These are phyloP conservation scores for Vachellia pachyceras DNA, from an alignment of 306 rosid species.

Conservation along the genomic window DNA sequence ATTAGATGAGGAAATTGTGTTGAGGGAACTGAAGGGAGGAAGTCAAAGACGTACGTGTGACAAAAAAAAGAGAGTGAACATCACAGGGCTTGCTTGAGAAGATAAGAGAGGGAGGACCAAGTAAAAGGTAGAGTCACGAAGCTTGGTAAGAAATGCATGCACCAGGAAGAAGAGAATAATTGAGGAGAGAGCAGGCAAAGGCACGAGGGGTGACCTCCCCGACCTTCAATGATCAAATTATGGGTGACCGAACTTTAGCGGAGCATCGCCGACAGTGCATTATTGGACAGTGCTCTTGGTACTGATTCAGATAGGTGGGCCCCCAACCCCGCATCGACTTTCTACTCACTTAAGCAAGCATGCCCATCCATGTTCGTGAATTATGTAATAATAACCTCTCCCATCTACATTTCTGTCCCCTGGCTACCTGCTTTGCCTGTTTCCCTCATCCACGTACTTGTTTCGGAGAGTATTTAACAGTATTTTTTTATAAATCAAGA, in stretches of 20 bases:
- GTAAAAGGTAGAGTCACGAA: too few species aligned
- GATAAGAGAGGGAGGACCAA: not conserved
- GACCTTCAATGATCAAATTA: too few species aligned
- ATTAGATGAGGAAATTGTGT: too few species aligned
- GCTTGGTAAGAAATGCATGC: not conserved
- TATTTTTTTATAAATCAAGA: too few species aligned
- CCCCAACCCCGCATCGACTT: conserved; percentile 80
- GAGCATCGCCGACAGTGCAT: conserved; percentile 87
- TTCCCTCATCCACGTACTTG: too few species aligned
- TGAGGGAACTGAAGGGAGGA: not conserved
- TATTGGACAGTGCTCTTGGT: conserved; percentile 61
- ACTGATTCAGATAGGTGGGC: conserved; percentile 58
- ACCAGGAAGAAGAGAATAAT: not conserved
- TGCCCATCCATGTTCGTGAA: conserved; percentile 83
- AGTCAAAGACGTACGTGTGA: conserved; percentile 3
- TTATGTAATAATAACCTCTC: conserved; percentile 48
- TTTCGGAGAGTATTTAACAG: too few species aligned
- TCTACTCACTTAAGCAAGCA: conserved; percentile 88
- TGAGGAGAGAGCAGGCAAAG: not conserved
- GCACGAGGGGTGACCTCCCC: not conserved
- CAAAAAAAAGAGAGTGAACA: not conserved
- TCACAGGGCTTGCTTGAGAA: not conserved
- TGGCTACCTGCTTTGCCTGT: conserved; percentile 58
- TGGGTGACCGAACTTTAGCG: conserved; percentile 75
- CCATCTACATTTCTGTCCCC: conserved; percentile 32